Evolutionary conservation across 495 filamentous ascomycete genomes (phyloP).

Genomic region (Penicillium ochrochloron): DNA sequence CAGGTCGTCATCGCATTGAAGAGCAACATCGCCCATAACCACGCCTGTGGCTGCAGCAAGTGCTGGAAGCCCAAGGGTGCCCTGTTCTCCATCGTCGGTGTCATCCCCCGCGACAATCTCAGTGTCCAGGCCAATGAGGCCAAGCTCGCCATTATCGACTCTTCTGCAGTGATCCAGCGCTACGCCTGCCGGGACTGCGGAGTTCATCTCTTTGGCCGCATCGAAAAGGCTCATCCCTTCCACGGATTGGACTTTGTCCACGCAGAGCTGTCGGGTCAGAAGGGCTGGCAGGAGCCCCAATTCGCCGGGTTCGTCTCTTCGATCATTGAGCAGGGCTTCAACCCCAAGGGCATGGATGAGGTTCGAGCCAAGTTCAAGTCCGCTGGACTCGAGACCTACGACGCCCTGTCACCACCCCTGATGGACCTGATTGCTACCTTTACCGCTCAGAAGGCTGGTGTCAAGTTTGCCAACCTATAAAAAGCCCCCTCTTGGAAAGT

Average conservation of each 20-base stretch:
- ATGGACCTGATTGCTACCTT: conserved; percentile 64
- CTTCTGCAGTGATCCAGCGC: conserved; percentile 57
- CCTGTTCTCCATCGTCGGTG: conserved; percentile 63
- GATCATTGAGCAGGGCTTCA: conserved; percentile 65
- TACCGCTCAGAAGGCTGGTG: conserved; percentile 50
- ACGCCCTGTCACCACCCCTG: conserved; percentile 57
- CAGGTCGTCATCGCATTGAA: conserved; percentile 56
- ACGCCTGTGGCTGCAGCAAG: conserved; percentile 68
- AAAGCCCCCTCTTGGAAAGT: background rate
- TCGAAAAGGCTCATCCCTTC: conserved; percentile 64
- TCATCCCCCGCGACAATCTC: conserved; percentile 52
- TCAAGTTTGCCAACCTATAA: conserved; percentile 33
- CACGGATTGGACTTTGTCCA: conserved; percentile 67
- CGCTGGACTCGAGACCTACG: conserved; percentile 59
- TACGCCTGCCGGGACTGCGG: conserved; percentile 61
- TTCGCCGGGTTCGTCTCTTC: conserved; percentile 64
- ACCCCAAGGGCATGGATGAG: conserved; percentile 54
- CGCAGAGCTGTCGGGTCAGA: conserved; percentile 56
- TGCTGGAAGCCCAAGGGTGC: conserved; percentile 64
- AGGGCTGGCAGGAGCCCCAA: conserved; percentile 66
- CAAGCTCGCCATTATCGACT: conserved; percentile 59
- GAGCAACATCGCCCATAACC: conserved; percentile 63
- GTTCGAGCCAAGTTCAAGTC: conserved; percentile 52
- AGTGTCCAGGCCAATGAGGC: conserved; percentile 53
- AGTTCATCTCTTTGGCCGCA: conserved; percentile 61